phyloP scores from a whole-genome alignment of 164 flowering plant genomes.

The Berberis vulgaris region DNA sequence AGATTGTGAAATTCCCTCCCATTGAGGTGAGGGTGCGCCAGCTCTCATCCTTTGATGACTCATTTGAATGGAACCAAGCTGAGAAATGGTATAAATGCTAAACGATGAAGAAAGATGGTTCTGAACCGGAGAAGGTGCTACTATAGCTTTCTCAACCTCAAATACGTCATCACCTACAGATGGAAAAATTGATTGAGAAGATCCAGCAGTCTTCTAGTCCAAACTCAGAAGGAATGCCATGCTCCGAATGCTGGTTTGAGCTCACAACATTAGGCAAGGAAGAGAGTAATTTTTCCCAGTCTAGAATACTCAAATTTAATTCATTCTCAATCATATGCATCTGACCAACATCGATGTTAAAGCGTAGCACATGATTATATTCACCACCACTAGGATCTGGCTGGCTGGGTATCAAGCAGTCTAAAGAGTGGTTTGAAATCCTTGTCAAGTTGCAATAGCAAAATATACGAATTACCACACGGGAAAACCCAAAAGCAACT shows the following conservation, averaged over 20 bases:
- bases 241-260: conserved; percentile 37
- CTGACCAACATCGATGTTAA: conserved; percentile 58
- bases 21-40: conserved; percentile 48
- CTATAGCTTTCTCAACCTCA: conserved; percentile 69
- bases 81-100: conserved; percentile 35
- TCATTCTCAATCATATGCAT: conserved; percentile 82
- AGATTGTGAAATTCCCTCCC: conserved; percentile 44
- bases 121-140: conserved; percentile 28
- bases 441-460: conserved; percentile 83
- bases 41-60: conserved; percentile 33
- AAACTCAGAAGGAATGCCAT: conserved; percentile 41
- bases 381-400: conserved; percentile 49
- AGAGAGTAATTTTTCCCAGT: conserved; percentile 33
- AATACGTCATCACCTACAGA: conserved; percentile 82
- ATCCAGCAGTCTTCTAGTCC: conserved; percentile 29
- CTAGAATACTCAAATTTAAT: conserved; percentile 59
- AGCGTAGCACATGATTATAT: conserved; percentile 39
- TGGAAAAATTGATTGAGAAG: conserved; percentile 52
- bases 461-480: conserved; percentile 71
- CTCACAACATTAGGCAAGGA: conserved; percentile 32
- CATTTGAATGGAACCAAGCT: conserved; percentile 34
- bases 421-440: conserved; percentile 73
- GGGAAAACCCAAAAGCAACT: conserved; percentile 85
- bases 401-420: conserved; percentile 62
- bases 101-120: conserved; percentile 31